A percentile compares a stretch with the other conserved stretches of the same genome.
These are phyloP conservation scores for Aspergillus campestris DNA, from an alignment of 495 filamentous ascomycete genomes.

Conservation along the genomic window DNA sequence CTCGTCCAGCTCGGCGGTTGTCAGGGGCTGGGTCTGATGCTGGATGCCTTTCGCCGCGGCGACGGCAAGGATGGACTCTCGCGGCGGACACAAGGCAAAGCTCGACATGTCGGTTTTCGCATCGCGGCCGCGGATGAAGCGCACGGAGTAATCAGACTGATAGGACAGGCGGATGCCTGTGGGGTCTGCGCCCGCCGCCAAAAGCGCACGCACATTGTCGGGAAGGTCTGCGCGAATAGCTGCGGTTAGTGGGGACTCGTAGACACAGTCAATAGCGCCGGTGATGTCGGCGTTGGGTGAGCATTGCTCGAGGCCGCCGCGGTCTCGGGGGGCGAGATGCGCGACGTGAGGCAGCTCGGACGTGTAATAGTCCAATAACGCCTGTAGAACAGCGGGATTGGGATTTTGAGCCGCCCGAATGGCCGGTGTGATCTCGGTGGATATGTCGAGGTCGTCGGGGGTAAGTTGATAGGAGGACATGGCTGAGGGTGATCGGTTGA, in stretches of 20 bases:
- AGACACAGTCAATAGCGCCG: background rate
- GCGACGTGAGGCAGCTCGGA: too few relatives aligned
- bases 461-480: too few relatives aligned
- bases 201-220: constrained; percentile 3
- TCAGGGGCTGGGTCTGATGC: constrained; percentile 1
- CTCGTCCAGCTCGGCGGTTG: constrained; percentile 8
- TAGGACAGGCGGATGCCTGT: constrained; percentile 1
- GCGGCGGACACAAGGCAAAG: background rate
- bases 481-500: too few relatives aligned
- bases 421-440: too few relatives aligned
- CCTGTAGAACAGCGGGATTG: too few relatives aligned
- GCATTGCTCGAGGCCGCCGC: too few relatives aligned
- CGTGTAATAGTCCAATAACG: too few relatives aligned
- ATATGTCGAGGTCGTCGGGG: too few relatives aligned
- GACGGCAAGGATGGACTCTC: background rate
- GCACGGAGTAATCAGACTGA: constrained; percentile 4
- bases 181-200: constrained; percentile 1
- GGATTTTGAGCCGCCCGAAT: too few relatives aligned
- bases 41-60: constrained; percentile 1
- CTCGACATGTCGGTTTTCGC: constrained; percentile 3
- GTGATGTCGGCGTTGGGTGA: constrained; percentile 2
- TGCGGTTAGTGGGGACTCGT: constrained; percentile 6
- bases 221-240: constrained; percentile 4
- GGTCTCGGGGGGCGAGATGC: too few relatives aligned
- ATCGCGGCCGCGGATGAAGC: constrained; percentile 7